These are phyloP conservation scores for Deinandra increscens DNA, from an alignment of 129 eudicot genomes.

Conservation along the genomic window DNA sequence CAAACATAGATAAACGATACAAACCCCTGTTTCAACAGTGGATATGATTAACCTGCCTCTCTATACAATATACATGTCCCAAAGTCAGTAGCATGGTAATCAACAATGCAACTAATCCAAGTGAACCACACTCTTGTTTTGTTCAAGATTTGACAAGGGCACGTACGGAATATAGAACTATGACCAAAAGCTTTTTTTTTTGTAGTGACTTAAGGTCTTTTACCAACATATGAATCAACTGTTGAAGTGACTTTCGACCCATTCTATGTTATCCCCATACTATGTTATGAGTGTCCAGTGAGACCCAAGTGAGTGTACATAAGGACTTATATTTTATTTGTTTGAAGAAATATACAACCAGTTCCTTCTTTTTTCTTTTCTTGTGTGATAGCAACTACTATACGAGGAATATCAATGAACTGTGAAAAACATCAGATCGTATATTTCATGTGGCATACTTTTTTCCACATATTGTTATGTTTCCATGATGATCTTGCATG, in stretches of 20 bases:
- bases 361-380: background rate
- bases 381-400: background rate
- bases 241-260: background rate
- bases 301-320: background rate
- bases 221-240: background rate
- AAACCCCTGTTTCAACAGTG: background rate
- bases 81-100: background rate
- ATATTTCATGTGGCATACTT: conserved; percentile 4
- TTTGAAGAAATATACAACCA: background rate
- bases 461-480: conserved; percentile 18
- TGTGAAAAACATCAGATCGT: background rate
- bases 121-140: background rate
- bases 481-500: conserved; percentile 28
- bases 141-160: background rate
- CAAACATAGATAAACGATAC: background rate
- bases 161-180: background rate
- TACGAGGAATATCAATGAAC: background rate
- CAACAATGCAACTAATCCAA: background rate
- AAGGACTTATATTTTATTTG: background rate
- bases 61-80: background rate
- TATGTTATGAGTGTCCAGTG: background rate
- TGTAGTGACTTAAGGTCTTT: background rate
- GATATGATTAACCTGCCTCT: background rate
- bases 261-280: background rate
- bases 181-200: background rate